Evolutionary conservation across 805 yeast genomes (phyloP).

Genomic region (Lipomyces spencermartinsiae): DNA sequence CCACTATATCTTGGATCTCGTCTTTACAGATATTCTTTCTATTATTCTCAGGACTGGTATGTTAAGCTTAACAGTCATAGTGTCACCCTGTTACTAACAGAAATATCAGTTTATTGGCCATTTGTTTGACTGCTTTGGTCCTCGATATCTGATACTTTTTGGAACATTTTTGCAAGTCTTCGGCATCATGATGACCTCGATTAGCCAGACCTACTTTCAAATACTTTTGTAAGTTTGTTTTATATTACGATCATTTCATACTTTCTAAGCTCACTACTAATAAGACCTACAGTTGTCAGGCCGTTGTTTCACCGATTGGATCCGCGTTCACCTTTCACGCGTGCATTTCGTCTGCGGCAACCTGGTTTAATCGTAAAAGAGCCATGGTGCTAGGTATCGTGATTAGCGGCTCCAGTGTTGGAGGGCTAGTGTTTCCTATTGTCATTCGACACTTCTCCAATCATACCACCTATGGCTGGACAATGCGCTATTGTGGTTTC

Average conservation of each 20-base stretch:
- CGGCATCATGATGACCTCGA: conserved; percentile 44
- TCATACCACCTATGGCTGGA: conserved; percentile 59
- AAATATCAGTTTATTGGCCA: conserved; percentile 8
- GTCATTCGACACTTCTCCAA: conserved; percentile 52
- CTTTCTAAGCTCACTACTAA: conserved; percentile 51
- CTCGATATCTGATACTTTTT: conserved; percentile 12
- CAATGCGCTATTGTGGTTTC: conserved; percentile 56
- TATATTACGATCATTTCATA: too few relatives aligned
- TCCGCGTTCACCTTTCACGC: conserved; percentile 10
- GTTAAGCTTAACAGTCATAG: conserved; percentile 34
- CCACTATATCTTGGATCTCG: conserved; percentile 45
- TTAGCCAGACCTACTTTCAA: conserved; percentile 54
- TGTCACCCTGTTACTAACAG: conserved; percentile 32
- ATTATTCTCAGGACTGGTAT: conserved; percentile 38
- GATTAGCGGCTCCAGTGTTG: conserved; percentile 58
- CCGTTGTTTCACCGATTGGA: conserved; percentile 2
- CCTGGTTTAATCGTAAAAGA: conserved; percentile 52
- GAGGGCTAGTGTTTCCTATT: conserved; percentile 58
- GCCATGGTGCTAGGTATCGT: conserved; percentile 56
- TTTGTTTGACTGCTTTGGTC: conserved; percentile 28
- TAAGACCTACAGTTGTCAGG: conserved; percentile 52
- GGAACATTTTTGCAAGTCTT: conserved; percentile 40
- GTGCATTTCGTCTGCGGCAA: neutral
- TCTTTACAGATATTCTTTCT: conserved; percentile 43
- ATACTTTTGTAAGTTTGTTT: conserved; percentile 55